A percentile compares a stretch with the other conserved stretches of the same genome.
Conservation (phyloP, 83 land plant genomes). For the Picea abies region DNA sequence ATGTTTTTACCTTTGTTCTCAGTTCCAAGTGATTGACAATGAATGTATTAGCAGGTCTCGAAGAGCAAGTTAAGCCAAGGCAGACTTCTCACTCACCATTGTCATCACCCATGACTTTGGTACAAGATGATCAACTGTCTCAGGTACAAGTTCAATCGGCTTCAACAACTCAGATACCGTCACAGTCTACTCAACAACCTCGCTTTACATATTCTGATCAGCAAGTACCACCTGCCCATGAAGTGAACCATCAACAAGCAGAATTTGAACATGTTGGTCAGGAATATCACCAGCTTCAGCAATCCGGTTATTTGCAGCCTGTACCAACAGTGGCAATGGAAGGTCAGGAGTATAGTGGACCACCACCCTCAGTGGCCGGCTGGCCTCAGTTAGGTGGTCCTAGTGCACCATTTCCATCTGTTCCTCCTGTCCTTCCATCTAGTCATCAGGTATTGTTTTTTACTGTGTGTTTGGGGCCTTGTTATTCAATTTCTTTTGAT, state of each 20-base stretch:
- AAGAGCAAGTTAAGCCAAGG: conserved; percentile 11
- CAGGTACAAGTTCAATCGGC: conserved; percentile 4
- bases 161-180: conserved; percentile 3
- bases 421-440: conserved; percentile 37
- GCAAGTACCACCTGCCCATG: conserved; percentile 13
- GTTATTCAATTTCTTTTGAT: background rate
- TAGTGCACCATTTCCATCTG: conserved; percentile 54
- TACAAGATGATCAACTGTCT: conserved; percentile 13
- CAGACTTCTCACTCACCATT: background rate
- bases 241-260: conserved; percentile 35
- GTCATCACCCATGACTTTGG: conserved; percentile 10
- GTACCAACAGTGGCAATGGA: conserved; percentile 28
- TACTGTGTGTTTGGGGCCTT: background rate
- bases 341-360: conserved; percentile 26
- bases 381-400: conserved; percentile 67
- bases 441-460: conserved; percentile 49
- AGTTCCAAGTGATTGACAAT: background rate
- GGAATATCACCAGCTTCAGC: conserved; percentile 24
- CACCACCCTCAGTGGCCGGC: conserved; percentile 23
- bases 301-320: conserved; percentile 26
- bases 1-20: background rate
- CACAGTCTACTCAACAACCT: conserved; percentile 21
- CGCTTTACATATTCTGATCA: conserved; percentile 20
- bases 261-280: conserved; percentile 31
- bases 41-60: background rate